Conservation (phyloP, 106 monocot species). For the Iris macrosiphon region DNA sequence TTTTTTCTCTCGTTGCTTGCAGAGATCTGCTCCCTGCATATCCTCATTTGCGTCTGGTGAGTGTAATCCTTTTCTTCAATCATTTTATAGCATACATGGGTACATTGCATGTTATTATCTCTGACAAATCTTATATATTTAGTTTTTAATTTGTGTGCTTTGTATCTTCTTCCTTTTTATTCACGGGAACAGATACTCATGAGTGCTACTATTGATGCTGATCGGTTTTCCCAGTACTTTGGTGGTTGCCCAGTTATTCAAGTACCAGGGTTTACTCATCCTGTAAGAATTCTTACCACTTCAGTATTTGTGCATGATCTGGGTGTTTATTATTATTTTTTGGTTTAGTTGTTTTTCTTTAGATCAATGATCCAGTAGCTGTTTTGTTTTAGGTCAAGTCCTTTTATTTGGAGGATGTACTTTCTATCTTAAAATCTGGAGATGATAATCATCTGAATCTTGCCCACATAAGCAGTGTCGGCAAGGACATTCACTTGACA, state of each 20-base stretch:
- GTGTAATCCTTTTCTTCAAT: constrained; percentile 16
- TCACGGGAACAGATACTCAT: constrained; percentile 80
- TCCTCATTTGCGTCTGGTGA: constrained; percentile 86
- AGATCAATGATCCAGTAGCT: too few relatives aligned
- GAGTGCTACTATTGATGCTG: constrained; percentile 97
- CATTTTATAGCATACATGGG: too few relatives aligned
- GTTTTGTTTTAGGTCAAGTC: constrained; percentile 64
- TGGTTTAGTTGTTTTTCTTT: background rate
- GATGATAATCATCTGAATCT: constrained; percentile 55
- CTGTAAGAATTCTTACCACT: constrained; percentile 53
- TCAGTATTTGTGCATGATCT: background rate
- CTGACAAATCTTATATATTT: too few relatives aligned
- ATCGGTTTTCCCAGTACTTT: constrained; percentile 86
- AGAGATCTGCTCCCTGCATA: constrained; percentile 74
- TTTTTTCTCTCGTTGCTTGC: constrained; percentile 12
- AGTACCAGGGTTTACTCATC: constrained; percentile 91
- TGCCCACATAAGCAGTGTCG: constrained; percentile 15
- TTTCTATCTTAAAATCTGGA: constrained; percentile 50
- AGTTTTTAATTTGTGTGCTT: too few relatives aligned
- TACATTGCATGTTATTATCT: background rate
- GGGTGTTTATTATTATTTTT: background rate
- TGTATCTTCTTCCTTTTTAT: background rate
- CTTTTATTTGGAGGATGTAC: constrained; percentile 94
- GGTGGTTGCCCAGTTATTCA: constrained; percentile 75
- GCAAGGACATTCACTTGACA: constrained; percentile 30